A percentile compares a stretch with the other conserved stretches of the same genome.
These are phyloP conservation scores for Chaetomiaceae sp. DNA, from an alignment of 2,329 filamentous ascomycete genomes.

Conservation along the genomic window DNA sequence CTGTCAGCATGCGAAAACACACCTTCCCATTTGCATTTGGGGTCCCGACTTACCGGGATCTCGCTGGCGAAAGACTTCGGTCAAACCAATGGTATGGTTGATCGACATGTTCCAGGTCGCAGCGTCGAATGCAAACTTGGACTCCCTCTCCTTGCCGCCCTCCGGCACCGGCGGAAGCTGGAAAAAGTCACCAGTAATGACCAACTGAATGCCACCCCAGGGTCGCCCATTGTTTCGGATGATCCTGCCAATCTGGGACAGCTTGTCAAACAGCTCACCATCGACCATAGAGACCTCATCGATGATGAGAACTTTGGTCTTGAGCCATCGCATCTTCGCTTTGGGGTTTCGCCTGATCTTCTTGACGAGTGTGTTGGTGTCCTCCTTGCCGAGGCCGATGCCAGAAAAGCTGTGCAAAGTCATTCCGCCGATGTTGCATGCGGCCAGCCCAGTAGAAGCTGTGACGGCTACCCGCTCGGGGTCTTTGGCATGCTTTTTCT, in stretches of 20 bases:
- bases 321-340: constrained; percentile 82
- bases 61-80: constrained; percentile 93
- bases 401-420: constrained; percentile 95
- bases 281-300: constrained; percentile 99
- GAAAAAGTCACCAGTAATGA: constrained; percentile 97
- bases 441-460: constrained; percentile 90
- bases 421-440: constrained; percentile 93
- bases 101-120: constrained; percentile 89
- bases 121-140: constrained; percentile 91
- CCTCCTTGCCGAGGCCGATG: constrained; percentile 91
- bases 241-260: constrained; percentile 78
- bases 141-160: constrained; percentile 54
- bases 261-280: constrained; percentile 92
- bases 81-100: constrained; percentile 90
- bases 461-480: constrained; percentile 87
- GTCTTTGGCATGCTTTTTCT: constrained; percentile 69
- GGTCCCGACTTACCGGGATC: constrained; percentile 57
- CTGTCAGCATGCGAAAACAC: constrained; percentile 24
- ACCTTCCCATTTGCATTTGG: neutral
- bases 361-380: constrained; percentile 72
- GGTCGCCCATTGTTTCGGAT: constrained; percentile 87
- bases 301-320: constrained; percentile 80
- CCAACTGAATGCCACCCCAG: constrained; percentile 92
- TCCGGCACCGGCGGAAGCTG: constrained; percentile 85
- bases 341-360: constrained; percentile 89